Base-by-base conservation (phyloP, 1,284 basidiomycete genomes). In the Irpex lacteus region DNA sequence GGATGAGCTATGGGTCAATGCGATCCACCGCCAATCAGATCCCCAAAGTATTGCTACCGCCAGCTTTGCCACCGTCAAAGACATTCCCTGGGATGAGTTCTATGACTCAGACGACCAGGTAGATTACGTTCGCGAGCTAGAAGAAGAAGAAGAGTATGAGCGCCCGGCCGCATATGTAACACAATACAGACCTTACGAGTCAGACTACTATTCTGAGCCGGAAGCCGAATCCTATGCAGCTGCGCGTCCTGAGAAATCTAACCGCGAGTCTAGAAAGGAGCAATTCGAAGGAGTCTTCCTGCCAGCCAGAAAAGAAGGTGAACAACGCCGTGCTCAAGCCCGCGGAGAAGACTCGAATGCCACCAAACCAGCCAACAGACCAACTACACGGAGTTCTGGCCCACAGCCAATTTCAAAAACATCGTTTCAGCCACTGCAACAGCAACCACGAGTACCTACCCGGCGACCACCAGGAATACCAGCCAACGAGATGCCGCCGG, bases 211-310 rank as follows among this genome's bases (percentile, higher is more conserved):
- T 11, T 54, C 9, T 19, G 19, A 54, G 18, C 52, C 9, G 52
- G 52, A 19, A 32, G 26, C 26, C 9, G 26, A 54, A 9, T 9
- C 11, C 0, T 59, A 59, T 44, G 36, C 34, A 7, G 58, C 32
- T 6, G 37, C n/a, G 18, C 15, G 38, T n/a, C 13, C 36, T n/a
- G n/a, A 15, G 8, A 7, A 37, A n/a, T 15, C 58, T 5, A 40
- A 19, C 9, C 58, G 37, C 9, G n/a, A 15, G 13, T 18, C 59
- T 50, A 44, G 59, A 44, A 60, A 60, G 26, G 59, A 60, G 8
- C 59, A 52, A 37, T 59, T 59, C 19, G 37, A 44, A 6, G 58
- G 58, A 40, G 58, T 59, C 9, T 59, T n/a, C 9, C 34, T 37
- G 9, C 37, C 58, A 9, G 56, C 18, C 26, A n/a, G 56, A 7